A percentile compares a stretch with the other conserved stretches of the same genome.
Conservation (phyloP, 176 grass and related monocot genomes). For the Avena atlantica region DNA sequence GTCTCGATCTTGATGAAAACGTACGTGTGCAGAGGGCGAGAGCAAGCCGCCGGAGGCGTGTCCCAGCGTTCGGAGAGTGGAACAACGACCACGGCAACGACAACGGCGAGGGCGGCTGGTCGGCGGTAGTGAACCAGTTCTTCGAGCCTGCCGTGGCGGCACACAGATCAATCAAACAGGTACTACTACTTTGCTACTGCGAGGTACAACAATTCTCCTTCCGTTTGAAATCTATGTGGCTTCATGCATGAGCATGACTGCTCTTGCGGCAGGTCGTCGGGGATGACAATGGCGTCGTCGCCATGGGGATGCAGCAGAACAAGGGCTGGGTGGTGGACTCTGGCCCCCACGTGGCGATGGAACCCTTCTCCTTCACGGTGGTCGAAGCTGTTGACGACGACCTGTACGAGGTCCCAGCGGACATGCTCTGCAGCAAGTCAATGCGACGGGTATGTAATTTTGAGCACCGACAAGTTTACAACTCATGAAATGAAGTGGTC, state of each 20-base stretch:
- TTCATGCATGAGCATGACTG: neutral
- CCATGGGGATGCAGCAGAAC: neutral
- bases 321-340: neutral
- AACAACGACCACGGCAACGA: neutral
- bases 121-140: neutral
- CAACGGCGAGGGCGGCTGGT: neutral
- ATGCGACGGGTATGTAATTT: neutral
- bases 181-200: too few relatives aligned
- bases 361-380: neutral
- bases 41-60: neutral
- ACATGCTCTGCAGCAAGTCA: conserved; percentile 6
- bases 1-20: neutral
- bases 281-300: neutral
- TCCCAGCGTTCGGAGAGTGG: conserved; percentile 49
- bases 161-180: neutral
- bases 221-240: neutral
- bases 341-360: neutral
- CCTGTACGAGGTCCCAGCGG: neutral
- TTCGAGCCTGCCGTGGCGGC: neutral
- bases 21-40: neutral
- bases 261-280: too few relatives aligned
- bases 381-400: conserved; percentile 19
- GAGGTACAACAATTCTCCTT: neutral
- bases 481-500: neutral
- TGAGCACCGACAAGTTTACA: neutral